phyloP scores from a whole-genome alignment of 352 stramenopile species.

The Phytophthora foliorum region DNA sequence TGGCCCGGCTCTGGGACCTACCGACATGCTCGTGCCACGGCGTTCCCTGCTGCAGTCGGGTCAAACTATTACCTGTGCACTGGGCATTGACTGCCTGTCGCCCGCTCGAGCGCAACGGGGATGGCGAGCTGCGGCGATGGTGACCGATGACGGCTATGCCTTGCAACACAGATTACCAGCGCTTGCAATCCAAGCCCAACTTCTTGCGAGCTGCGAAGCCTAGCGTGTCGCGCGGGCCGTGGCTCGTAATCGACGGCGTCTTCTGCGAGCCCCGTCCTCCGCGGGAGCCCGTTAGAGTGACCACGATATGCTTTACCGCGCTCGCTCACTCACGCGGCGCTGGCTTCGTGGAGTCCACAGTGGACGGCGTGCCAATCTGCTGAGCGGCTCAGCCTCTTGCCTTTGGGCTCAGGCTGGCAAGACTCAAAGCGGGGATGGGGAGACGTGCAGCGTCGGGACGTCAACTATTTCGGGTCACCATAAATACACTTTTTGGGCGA shows the following conservation, averaged over 20 bases:
- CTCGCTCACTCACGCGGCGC: no score
- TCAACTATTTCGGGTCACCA: conserved; percentile 31
- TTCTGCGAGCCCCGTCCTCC: neutral
- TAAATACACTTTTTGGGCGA: conserved; percentile 25
- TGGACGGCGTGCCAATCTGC: no score
- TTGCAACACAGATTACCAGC: conserved; percentile 3
- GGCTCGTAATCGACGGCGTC: conserved; percentile 1
- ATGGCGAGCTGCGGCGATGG: conserved; percentile 11
- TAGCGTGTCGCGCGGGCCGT: conserved; percentile 14
- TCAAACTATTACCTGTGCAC: no score
- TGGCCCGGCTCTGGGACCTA: conserved; percentile 24
- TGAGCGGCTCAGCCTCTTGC: no score
- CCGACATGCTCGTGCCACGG: no score
- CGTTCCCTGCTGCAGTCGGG: no score
- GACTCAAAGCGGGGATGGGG: conserved; percentile 5
- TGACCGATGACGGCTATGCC: conserved; percentile 10
- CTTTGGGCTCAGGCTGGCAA: no score
- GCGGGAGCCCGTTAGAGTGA: neutral
- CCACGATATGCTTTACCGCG: conserved; percentile 5
- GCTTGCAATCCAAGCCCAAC: neutral
- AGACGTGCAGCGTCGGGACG: neutral
- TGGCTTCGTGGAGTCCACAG: no score
- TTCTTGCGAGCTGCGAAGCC: neutral
- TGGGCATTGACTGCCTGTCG: neutral
- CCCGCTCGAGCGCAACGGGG: conserved; percentile 12